Evolutionary conservation across 1,284 basidiomycete genomes (phyloP).

Genomic region (Wallemia hederae): DNA sequence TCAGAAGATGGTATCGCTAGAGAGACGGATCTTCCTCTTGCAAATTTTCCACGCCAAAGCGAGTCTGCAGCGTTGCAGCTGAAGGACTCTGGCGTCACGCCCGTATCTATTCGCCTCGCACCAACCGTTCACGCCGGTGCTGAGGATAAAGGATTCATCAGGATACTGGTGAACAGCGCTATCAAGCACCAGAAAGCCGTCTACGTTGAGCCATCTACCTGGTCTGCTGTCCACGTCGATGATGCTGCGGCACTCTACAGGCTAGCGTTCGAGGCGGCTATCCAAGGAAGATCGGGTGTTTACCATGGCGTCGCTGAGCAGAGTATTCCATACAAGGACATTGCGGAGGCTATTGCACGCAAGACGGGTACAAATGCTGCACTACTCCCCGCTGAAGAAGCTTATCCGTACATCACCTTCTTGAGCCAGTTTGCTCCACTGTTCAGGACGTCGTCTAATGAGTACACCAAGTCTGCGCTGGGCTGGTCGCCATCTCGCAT

Average conservation of each 20-base stretch:
- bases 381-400: constrained; percentile 6
- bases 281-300: too few relatives aligned
- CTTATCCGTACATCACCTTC: constrained; percentile 6
- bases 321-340: constrained; percentile 4
- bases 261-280: too few relatives aligned
- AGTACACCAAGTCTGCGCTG: constrained; percentile 6
- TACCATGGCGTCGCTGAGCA: constrained; percentile 8
- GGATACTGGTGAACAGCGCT: too few relatives aligned
- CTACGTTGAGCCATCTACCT: too few relatives aligned
- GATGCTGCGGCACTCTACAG: too few relatives aligned
- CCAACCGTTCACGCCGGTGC: neutral
- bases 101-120: neutral
- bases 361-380: constrained; percentile 5
- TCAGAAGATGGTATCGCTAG: neutral
- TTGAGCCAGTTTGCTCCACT: constrained; percentile 5
- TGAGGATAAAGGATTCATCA: neutral
- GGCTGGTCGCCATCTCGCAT: constrained; percentile 7
- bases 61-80: too few relatives aligned
- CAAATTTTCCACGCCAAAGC: too few relatives aligned
- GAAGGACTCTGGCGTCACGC: neutral
- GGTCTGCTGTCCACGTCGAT: too few relatives aligned
- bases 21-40: neutral
- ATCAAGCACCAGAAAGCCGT: too few relatives aligned
- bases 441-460: constrained; percentile 1
- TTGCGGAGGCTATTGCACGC: constrained; percentile 7